A percentile compares a stretch with the other conserved stretches of the same genome.
These are phyloP conservation scores for Coemansia sp. DNA, from an alignment of 192 early-diverging fungal species.

Conservation along the genomic window DNA sequence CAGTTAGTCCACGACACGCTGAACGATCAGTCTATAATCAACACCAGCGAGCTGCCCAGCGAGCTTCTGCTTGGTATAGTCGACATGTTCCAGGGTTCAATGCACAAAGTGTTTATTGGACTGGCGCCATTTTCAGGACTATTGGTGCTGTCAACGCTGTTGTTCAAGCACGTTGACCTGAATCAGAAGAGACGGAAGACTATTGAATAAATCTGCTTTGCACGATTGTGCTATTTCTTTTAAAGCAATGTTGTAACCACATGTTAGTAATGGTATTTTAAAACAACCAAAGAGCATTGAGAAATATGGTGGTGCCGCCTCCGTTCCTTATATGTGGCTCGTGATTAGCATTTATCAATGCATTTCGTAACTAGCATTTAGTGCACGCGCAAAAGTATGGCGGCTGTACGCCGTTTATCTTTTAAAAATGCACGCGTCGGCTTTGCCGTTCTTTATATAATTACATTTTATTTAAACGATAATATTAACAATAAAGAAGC, in stretches of 20 bases:
- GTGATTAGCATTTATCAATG: too few species aligned
- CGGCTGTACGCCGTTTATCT: constrained; percentile 1
- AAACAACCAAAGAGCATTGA: too few species aligned
- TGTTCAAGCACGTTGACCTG: constrained; percentile 39
- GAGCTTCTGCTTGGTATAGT: constrained; percentile 43
- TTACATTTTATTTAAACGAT: not conserved
- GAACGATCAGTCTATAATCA: constrained; percentile 48
- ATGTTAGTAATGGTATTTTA: too few species aligned
- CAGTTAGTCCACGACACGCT: constrained; percentile 51
- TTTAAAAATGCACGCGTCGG: not conserved
- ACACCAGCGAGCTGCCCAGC: constrained; percentile 35
- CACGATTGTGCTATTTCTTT: not conserved
- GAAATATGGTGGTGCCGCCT: too few species aligned
- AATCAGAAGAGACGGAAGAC: constrained; percentile 31
- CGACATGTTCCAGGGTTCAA: constrained; percentile 55
- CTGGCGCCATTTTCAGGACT: constrained; percentile 57
- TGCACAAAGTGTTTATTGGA: constrained; percentile 59
- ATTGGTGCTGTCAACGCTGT: constrained; percentile 43
- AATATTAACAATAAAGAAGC: not conserved
- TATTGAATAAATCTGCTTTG: constrained; percentile 26
- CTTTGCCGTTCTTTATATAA: not conserved
- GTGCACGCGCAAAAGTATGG: not conserved
- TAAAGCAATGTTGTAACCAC: too few species aligned
- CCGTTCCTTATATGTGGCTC: too few species aligned
- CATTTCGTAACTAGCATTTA: too few species aligned